Evolutionary conservation across 345 rosid species (phyloP), one percentile per base, ranked within the genome.

Genomic region (Aegle marmelos): DNA sequence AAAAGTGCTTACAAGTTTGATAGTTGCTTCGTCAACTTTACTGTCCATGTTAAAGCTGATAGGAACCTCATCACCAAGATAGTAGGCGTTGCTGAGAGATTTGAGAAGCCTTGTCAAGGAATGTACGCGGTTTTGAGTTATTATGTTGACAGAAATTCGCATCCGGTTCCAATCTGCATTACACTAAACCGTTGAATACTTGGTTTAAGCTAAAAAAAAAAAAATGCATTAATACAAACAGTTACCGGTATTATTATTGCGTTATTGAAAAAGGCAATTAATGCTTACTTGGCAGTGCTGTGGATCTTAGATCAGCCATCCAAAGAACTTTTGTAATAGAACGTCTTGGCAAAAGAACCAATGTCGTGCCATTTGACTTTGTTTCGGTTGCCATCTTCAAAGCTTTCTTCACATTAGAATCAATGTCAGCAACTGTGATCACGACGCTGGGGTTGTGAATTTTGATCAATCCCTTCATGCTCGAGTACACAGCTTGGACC

Each of bases 221-320:
- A 4, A 61, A 28, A 61, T 4, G 66, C 66, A 10, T 61, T 17
- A 13, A 13, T 27, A 25, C 28, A 61, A 16, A 28, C 28, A 28
- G 31, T 61, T 61, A 61, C 34, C 34, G 5, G 7, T 61, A 19
- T 65, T 21, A 45, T 45, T 45, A 50, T 50, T 50, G 56, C 22
- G 17, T 50, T 50, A 1, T 50, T 50, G 22, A 17, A 17, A 53
- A 53, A 17, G 17, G 4, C n/a, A 7, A 53, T 53, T 17, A 19
- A 16, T 53, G n/a, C 94, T 91, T 94, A 96, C 99, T 86, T 79
- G 99, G 94, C 86, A 96, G 81, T 78, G 99, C 93, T 48, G 98
- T 89, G 76, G 99, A 81, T 87, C 97, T 91, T 25, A 96, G 89
- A 87, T 94, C 98, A 80, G 99, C 92, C 99, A 94, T 96, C 99